Conservation (phyloP, 1,139 yeast genomes). For the Yamadazyma atlantica region DNA sequence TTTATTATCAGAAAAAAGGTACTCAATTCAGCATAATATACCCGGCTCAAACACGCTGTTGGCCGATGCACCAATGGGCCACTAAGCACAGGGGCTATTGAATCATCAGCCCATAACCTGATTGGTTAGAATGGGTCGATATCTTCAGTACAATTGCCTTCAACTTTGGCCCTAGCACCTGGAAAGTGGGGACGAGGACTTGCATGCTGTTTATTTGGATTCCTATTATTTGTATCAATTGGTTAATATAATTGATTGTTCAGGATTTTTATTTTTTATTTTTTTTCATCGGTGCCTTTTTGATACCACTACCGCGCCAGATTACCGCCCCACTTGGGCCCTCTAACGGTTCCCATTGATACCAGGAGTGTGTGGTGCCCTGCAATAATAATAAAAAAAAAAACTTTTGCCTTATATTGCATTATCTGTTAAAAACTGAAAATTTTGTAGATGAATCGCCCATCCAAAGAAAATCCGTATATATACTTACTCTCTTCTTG, state of each 20-base stretch:
- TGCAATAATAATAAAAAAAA: neutral
- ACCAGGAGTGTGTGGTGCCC: too few relatives aligned
- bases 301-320: neutral
- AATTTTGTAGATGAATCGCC: neutral
- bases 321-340: neutral
- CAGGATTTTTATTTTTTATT: neutral
- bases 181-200: too few relatives aligned
- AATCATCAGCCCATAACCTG: too few relatives aligned
- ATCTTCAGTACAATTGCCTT: too few relatives aligned
- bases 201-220: too few relatives aligned
- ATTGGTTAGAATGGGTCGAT: too few relatives aligned
- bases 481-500: neutral
- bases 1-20: too few relatives aligned
- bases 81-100: too few relatives aligned
- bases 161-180: too few relatives aligned
- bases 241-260: slow-evolving; percentile 1
- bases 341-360: neutral
- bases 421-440: neutral
- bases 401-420: neutral
- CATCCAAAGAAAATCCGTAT: neutral
- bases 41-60: neutral
- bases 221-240: neutral
- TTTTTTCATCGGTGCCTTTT: neutral
- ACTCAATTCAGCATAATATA: neutral
- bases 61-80: neutral